These are phyloP conservation scores for Cucumis cinereus DNA, from an alignment of 306 rosid species.

Conservation along the genomic window DNA sequence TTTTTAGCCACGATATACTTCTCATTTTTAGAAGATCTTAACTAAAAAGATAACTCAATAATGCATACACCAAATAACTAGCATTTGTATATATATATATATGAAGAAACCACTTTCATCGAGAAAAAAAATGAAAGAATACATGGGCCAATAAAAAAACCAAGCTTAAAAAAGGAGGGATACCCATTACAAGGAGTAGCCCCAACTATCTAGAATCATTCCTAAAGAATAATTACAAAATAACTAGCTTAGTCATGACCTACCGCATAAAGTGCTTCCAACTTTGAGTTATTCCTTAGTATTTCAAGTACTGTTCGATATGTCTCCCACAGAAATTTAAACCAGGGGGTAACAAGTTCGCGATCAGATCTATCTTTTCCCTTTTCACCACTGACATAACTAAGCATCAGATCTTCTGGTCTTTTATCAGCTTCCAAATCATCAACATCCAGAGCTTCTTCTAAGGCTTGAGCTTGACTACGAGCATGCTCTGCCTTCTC, in stretches of 20 bases:
- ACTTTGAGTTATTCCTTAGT: constrained; percentile 81
- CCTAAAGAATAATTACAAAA: too few relatives aligned
- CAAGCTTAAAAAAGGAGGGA: too few relatives aligned
- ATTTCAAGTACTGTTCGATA: constrained; percentile 94
- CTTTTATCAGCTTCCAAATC: constrained; percentile 95
- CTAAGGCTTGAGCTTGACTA: constrained; percentile 81
- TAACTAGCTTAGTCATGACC: background rate
- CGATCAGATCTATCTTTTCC: constrained; percentile 93
- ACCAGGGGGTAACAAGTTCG: constrained; percentile 96
- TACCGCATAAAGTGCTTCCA: constrained; percentile 95
- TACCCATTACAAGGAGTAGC: too few relatives aligned
- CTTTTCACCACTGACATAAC: constrained; percentile 94
- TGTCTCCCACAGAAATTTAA: constrained; percentile 95
- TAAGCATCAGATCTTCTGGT: constrained; percentile 91
- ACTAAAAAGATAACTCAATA: background rate
- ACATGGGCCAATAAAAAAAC: too few relatives aligned
- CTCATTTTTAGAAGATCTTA: background rate
- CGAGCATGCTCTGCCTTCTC: constrained; percentile 99
- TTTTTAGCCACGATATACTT: background rate
- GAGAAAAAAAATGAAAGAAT: too few relatives aligned
- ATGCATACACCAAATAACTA: background rate
- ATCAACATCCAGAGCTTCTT: constrained; percentile 94
- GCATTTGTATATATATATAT: too few relatives aligned
- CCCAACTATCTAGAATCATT: too few relatives aligned
- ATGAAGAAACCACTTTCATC: too few relatives aligned